Evolutionary conservation across 2,329 filamentous ascomycete genomes (phyloP).

Genomic region (Hypoxylon sp.): DNA sequence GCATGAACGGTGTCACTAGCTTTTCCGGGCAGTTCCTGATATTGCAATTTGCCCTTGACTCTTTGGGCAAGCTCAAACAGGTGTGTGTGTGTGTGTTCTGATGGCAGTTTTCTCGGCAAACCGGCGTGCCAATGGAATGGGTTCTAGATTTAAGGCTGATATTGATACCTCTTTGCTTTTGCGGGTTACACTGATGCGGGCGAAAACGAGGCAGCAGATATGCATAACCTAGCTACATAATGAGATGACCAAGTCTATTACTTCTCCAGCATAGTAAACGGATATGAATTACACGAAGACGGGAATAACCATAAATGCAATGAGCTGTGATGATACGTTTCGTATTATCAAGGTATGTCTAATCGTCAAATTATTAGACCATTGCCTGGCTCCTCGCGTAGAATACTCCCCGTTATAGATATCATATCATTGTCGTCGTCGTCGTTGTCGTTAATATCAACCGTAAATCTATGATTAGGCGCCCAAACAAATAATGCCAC

Average conservation of each 20-base stretch:
- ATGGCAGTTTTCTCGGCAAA: conserved; percentile 30
- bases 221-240: background rate
- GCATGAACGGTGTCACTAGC: conserved; percentile 20
- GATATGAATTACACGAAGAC: background rate
- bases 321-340: background rate
- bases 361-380: background rate
- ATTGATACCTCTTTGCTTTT: conserved; percentile 46
- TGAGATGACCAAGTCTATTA: background rate
- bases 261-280: background rate
- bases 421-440: background rate
- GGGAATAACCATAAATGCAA: too few species aligned
- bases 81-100: conserved; percentile 2
- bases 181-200: conserved; percentile 14
- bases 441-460: too few species aligned
- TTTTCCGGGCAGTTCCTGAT: conserved; percentile 13
- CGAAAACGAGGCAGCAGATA: conserved; percentile 7
- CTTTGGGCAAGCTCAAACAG: conserved; percentile 4
- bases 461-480: conserved; percentile 17
- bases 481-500: background rate
- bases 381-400: background rate
- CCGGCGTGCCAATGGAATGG: conserved; percentile 24
- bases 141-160: conserved; percentile 45
- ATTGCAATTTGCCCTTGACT: conserved; percentile 2
- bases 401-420: conserved; percentile 5
- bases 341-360: background rate